Base-by-base conservation (phyloP, 805 yeast genomes). In the Kregervanrija delftensis region DNA sequence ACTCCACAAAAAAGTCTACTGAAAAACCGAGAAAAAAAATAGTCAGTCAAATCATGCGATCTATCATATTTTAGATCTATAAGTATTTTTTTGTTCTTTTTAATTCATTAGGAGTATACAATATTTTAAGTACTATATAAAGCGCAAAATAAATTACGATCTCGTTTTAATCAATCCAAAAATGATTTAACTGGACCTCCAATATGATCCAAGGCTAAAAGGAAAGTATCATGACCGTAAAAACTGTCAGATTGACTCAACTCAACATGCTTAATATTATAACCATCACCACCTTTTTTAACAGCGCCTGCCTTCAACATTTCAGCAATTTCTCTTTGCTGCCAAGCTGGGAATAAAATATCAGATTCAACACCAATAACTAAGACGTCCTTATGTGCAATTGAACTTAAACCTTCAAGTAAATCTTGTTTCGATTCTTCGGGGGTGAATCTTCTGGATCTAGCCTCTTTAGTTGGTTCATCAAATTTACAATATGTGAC, bases 281-380 rank as follows among this genome's bases (percentile, higher is more conserved):
- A 36, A 38, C 62, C 64, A 34, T 58, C 64, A 38, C 74, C 72
- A 11, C 65, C 66, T 39, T 61, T 61, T 13, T 55, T 56, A 5
- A 41, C 42, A 12, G 59, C 50, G 4, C 65, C 67, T 37, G 66
- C 60, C 42, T 60, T 65, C 39, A 90, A 69, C 33, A 79, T 76
- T 12, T 77, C 75, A 30, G 79, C 81, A 45, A 87, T 80, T 59
- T 90, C 96, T 45, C 81, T 66, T 64, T 90, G 97, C 67, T 90
- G 97, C 96, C 96, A 87, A 33, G 83, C 86, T 1, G 97, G 97
- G 70, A 90, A 90, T 42, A 90, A 71, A 35, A 86, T 85, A 60
- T 90, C 97, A 1, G 93, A 83, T 58, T 86, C 93, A n/a, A 89
- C 96, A 10, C 97, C 97, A 42, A 90, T 74, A 4, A 90, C 86